Evolutionary conservation across 805 yeast species (phyloP).

Genomic region (Lipomyces lipofer): DNA sequence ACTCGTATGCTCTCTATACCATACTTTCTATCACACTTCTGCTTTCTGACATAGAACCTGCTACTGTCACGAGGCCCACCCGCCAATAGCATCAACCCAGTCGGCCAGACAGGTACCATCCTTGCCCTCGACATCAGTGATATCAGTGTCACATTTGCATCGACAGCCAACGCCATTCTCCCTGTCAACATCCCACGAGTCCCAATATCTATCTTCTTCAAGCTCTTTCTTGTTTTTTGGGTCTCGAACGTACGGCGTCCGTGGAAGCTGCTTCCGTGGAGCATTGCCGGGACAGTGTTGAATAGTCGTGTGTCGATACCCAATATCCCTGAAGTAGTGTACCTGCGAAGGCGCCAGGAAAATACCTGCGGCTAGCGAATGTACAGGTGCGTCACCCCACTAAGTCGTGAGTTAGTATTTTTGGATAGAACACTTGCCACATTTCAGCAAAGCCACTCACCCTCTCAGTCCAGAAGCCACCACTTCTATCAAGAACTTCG

Average conservation of each 20-base stretch:
- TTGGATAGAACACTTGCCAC: background rate
- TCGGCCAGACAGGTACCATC: slow-evolving; percentile 39
- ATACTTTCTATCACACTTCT: too few species aligned
- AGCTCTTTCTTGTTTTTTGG: slow-evolving; percentile 39
- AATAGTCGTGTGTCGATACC: slow-evolving; percentile 77
- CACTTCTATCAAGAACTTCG: slow-evolving; percentile 62
- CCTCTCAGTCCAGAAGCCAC: slow-evolving; percentile 86
- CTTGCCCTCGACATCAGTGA: slow-evolving; percentile 39
- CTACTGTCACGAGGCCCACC: slow-evolving; percentile 37
- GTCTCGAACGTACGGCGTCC: slow-evolving; percentile 41
- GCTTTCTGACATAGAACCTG: too few species aligned
- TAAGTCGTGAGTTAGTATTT: background rate
- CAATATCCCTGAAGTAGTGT: slow-evolving; percentile 91
- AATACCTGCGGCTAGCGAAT: slow-evolving; percentile 81
- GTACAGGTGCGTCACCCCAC: slow-evolving; percentile 98
- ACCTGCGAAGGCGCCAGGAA: slow-evolving; percentile 65
- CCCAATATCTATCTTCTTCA: slow-evolving; percentile 45
- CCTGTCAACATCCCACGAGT: slow-evolving; percentile 41
- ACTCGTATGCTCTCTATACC: too few species aligned
- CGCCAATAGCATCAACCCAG: slow-evolving; percentile 41
- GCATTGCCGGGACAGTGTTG: slow-evolving; percentile 82
- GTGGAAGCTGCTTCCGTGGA: slow-evolving; percentile 49
- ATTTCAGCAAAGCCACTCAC: slow-evolving; percentile 5
- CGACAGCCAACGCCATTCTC: slow-evolving; percentile 75
- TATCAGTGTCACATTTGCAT: slow-evolving; percentile 68